Evolutionary conservation across 441 rosid species (phyloP).

Genomic region (Arabidopsis lyrata): DNA sequence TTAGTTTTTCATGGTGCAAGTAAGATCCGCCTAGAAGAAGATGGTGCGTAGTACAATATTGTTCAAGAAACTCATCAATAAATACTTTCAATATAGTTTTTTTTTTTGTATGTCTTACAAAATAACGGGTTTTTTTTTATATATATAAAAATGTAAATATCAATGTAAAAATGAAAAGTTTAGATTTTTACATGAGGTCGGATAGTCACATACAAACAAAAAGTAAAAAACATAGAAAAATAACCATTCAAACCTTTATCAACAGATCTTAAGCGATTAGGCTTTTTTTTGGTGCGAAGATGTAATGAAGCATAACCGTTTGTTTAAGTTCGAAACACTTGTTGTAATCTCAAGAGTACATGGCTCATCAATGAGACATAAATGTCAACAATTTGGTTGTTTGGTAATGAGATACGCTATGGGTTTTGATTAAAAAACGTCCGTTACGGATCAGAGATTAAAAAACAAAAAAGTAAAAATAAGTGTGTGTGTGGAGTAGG

Average conservation of each 20-base stretch:
- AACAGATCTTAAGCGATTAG: too few species aligned
- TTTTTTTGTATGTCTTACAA: too few species aligned
- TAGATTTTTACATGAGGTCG: too few species aligned
- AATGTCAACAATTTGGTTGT: background rate
- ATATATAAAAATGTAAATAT: too few species aligned
- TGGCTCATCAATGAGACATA: background rate
- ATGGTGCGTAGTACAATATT: background rate
- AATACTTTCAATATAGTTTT: too few species aligned
- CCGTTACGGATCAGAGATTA: slow-evolving; percentile 1
- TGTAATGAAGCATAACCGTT: background rate
- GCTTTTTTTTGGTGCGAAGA: too few species aligned
- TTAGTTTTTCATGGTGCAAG: background rate
- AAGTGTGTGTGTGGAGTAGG: slow-evolving; percentile 36
- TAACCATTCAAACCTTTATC: too few species aligned
- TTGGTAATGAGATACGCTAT: background rate
- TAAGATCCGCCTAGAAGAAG: background rate
- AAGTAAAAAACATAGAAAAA: too few species aligned
- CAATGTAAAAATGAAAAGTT: too few species aligned
- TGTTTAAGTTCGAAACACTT: slow-evolving; percentile 4
- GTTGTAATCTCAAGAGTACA: slow-evolving; percentile 11
- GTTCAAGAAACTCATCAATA: background rate
- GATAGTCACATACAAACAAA: too few species aligned
- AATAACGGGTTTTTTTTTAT: too few species aligned
- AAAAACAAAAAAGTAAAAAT: slow-evolving; percentile 7
- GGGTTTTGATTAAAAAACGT: too few species aligned